Evolutionary conservation across 2,329 filamentous ascomycete genomes (phyloP), one percentile per base, ranked within the genome.

Genomic region (Elsinoe batatas): DNA sequence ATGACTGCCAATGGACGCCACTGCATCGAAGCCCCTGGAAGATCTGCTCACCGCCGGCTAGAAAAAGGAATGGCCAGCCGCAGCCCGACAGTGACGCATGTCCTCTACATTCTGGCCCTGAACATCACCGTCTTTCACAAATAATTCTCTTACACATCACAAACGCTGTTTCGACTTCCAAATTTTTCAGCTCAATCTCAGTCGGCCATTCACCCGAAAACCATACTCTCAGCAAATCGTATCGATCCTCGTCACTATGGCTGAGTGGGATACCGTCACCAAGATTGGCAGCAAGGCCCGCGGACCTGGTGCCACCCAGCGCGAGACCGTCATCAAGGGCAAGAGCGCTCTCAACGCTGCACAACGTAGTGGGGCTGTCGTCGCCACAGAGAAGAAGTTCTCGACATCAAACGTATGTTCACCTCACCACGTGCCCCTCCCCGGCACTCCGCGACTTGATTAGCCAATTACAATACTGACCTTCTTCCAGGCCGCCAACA

Each of bases 361-460:
- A 26, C 83, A 88, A 74, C 84, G 93, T 61, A 80, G 77, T 59
- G 93, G 93, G 59, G 79, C 80, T 58, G 72, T 94, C 64, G 71
- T 95, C 61, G 79, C 78, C 59, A 95, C 91, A 1, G 91, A 98
- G 77, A 98, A 98, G 87, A 98, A 98, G 71, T 86, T 73, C 68
- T 76, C 80, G 49, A 80, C 81, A 57, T 83, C 85, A 70, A 97
- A 97, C 71, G 88, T 93, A 84, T 66, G 86, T 79, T 40, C 37
- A 11, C 20, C 12, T 26, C 43, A 38, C 11, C 36, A 15, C 8
- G 7, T 26, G 26, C n/a, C 17, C 32, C n/a, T 17, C 38, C 5
- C 8, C 2, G 22, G 20, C 15, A 13, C 33, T 49, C 55, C 36
- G 15, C 76, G 61, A 73, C 76, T 65, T 78, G 26, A 2, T 13